Conservation (phyloP, 495 filamentous ascomycete genomes). For the Tetracladium marchalianum region DNA sequence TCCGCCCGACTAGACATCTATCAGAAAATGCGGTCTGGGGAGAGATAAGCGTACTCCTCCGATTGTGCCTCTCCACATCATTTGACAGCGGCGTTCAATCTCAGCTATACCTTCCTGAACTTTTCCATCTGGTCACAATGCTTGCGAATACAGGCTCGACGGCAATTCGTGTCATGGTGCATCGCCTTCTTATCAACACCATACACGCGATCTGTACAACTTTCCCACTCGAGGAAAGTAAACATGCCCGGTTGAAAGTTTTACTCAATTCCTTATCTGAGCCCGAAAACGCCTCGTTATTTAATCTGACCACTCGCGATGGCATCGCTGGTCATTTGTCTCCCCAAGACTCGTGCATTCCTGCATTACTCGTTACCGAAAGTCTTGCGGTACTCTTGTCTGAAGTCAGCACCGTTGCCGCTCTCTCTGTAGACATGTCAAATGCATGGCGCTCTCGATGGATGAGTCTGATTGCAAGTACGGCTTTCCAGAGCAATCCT, state of each 20-base stretch:
- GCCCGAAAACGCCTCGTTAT: slow-evolving; percentile 31
- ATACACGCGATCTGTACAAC: slow-evolving; percentile 56
- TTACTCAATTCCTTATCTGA: slow-evolving; percentile 47
- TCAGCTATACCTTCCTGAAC: slow-evolving; percentile 53
- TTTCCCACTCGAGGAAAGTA: slow-evolving; percentile 45
- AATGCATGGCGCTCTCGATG: slow-evolving; percentile 61
- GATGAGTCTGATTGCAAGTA: slow-evolving; percentile 62
- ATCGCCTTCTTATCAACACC: slow-evolving; percentile 51
- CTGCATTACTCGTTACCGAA: slow-evolving; percentile 38
- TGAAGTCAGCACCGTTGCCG: slow-evolving; percentile 50
- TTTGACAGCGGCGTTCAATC: slow-evolving; percentile 55
- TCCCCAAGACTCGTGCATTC: slow-evolving; percentile 34
- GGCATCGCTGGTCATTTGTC: slow-evolving; percentile 34
- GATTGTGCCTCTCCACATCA: slow-evolving; percentile 51
- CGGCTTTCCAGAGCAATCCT: slow-evolving; percentile 60
- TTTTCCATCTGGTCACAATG: slow-evolving; percentile 60
- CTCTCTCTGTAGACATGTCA: slow-evolving; percentile 50
- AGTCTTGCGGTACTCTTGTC: slow-evolving; percentile 44
- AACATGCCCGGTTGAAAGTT: slow-evolving; percentile 38
- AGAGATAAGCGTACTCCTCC: slow-evolving; percentile 52
- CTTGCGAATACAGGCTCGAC: slow-evolving; percentile 48
- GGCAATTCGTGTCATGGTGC: slow-evolving; percentile 44
- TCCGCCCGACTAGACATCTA: slow-evolving; percentile 48
- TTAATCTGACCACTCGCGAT: slow-evolving; percentile 25
- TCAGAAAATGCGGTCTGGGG: slow-evolving; percentile 54